Conservation (phyloP, 495 filamentous ascomycete species). For the Penicillium pulvis region DNA sequence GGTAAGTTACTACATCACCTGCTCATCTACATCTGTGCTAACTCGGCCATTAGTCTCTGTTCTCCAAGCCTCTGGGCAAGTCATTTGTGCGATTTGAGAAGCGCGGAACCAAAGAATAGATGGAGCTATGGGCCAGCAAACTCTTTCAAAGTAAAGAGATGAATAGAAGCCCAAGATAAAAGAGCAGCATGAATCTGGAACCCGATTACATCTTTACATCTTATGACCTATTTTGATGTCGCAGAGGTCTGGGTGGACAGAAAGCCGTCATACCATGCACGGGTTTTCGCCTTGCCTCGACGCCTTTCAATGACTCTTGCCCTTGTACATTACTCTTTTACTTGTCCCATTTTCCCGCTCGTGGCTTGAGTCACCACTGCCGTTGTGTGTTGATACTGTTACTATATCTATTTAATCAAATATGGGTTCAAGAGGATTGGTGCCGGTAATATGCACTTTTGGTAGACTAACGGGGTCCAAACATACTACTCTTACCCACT, state of each 20-base stretch:
- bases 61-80: conserved; percentile 51
- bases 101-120: conserved; percentile 38
- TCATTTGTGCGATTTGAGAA: conserved; percentile 47
- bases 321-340: conserved; percentile 28
- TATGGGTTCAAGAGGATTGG: background rate
- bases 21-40: conserved; percentile 11
- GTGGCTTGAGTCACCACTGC: background rate
- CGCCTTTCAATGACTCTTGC: conserved; percentile 18
- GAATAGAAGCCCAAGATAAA: conserved; percentile 1
- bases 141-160: background rate
- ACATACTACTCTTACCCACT: background rate
- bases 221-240: conserved; percentile 21
- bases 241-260: background rate
- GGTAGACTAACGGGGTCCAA: background rate
- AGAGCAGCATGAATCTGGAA: conserved; percentile 2
- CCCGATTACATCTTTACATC: conserved; percentile 8
- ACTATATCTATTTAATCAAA: conserved; percentile 23
- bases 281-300: background rate
- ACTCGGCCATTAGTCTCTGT: conserved; percentile 42
- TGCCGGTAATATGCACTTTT: background rate
- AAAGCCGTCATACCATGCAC: background rate
- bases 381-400: conserved; percentile 15
- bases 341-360: conserved; percentile 4
- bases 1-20: conserved; percentile 27
- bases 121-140: conserved; percentile 6